Percentiles rank a stretch among this genome's conserved stretches.
Conservation (phyloP, 345 rosid genomes). For the Hibiscus tridactylites region DNA sequence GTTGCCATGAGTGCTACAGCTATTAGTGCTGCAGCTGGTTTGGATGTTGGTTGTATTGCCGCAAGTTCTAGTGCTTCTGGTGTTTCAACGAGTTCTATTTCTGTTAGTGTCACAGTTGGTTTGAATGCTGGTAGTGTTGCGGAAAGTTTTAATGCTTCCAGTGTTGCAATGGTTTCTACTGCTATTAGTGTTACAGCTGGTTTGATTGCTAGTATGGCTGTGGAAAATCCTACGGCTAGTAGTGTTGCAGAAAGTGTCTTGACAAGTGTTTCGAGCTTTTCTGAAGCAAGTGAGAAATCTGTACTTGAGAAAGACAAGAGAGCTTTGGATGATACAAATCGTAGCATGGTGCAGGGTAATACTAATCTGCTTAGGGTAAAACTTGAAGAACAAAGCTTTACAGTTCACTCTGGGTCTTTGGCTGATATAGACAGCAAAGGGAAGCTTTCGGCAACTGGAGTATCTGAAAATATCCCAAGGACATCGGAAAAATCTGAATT, state of each 20-base stretch:
- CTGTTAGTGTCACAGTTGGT: background rate
- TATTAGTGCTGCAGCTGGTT: constrained; percentile 9
- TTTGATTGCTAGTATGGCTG: background rate
- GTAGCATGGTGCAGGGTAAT: constrained; percentile 5
- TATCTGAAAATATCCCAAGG: constrained; percentile 6
- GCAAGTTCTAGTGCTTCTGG: constrained; percentile 13
- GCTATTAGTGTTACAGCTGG: background rate
- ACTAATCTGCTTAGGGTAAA: constrained; percentile 18
- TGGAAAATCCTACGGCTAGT: background rate
- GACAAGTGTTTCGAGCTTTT: constrained; percentile 20
- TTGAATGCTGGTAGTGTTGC: constrained; percentile 8
- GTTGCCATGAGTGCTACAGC: background rate
- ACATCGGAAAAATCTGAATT: constrained; percentile 23
- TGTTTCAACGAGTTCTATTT: constrained; percentile 7
- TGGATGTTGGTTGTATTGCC: background rate
- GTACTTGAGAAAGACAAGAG: constrained; percentile 10
- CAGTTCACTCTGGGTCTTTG: constrained; percentile 20
- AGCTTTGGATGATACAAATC: constrained; percentile 7
- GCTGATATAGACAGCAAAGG: constrained; percentile 13
- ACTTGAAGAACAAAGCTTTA: constrained; percentile 23
- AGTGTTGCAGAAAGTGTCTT: constrained; percentile 18
- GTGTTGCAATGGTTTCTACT: constrained; percentile 15
- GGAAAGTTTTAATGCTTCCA: constrained; percentile 11
- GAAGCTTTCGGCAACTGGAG: constrained; percentile 21
- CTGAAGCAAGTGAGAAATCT: constrained; percentile 16